Percentiles rank a stretch among this genome's conserved stretches.
Conservation (phyloP, 2,329 filamentous ascomycete genomes). For the Phaeomoniella chlamydospora region DNA sequence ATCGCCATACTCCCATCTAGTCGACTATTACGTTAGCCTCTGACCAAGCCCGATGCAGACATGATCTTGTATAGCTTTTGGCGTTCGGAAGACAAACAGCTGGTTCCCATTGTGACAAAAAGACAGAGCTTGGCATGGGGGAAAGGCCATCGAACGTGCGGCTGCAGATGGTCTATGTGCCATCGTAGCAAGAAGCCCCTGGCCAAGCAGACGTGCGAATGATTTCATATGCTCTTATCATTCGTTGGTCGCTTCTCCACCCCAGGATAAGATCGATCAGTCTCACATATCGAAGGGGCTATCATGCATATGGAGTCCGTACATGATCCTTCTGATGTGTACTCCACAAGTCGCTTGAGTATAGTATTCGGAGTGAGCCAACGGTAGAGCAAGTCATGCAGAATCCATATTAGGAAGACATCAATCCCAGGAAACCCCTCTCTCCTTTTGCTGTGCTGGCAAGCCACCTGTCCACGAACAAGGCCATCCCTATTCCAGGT, state of each 20-base stretch:
- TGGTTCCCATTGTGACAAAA: background rate
- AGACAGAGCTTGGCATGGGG: background rate
- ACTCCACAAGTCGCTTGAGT: background rate
- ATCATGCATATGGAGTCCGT: background rate
- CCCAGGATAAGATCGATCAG: background rate
- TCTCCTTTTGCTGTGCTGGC: too few species aligned
- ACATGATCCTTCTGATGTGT: background rate
- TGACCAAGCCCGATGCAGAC: background rate
- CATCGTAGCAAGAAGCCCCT: background rate
- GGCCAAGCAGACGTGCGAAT: background rate
- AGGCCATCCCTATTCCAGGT: too few species aligned
- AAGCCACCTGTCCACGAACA: too few species aligned
- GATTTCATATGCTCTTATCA: background rate
- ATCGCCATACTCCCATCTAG: background rate
- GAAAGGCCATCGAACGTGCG: background rate
- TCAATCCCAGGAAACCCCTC: too few species aligned
- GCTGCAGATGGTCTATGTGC: background rate
- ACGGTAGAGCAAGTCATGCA: too few species aligned
- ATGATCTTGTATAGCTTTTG: background rate
- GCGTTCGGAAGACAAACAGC: background rate
- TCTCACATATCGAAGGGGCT: background rate
- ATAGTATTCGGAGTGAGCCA: too few species aligned
- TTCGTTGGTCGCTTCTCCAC: background rate
- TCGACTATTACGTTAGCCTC: background rate
- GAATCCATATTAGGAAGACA: too few species aligned